A percentile compares a stretch with the other conserved stretches of the same genome.
Evolutionary conservation across 1,284 basidiomycete genomes (phyloP).

Genomic region (Hymenochaete sp.): DNA sequence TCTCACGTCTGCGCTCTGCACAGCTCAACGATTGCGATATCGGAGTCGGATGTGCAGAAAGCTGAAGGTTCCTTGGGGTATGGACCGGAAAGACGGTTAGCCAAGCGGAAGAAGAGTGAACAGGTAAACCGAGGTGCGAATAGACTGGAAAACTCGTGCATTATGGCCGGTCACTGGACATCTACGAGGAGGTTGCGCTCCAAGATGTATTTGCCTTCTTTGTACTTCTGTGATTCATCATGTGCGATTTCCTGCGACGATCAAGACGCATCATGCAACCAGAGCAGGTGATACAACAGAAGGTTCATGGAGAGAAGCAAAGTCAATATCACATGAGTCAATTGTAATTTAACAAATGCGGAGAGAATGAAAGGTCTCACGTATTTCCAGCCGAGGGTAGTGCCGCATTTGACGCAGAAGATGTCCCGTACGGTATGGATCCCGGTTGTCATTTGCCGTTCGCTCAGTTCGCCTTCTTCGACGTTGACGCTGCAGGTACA

Average conservation of each 20-base stretch:
- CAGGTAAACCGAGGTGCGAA: slow-evolving; percentile 4
- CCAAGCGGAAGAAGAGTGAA: slow-evolving; percentile 2
- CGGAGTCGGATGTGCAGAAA: too few species aligned
- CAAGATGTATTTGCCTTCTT: slow-evolving; percentile 96
- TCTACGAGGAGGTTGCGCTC: slow-evolving; percentile 84
- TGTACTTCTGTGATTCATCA: slow-evolving; percentile 89
- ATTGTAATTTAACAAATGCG: background rate
- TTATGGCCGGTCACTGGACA: slow-evolving; percentile 45
- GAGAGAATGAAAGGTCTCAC: slow-evolving; percentile 52
- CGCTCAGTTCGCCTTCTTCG: slow-evolving; percentile 77
- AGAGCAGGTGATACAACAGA: too few species aligned
- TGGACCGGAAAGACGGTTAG: slow-evolving; percentile 9
- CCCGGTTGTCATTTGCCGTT: slow-evolving; percentile 94
- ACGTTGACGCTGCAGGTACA: slow-evolving; percentile 69
- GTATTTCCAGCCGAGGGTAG: slow-evolving; percentile 94
- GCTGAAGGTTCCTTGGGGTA: too few species aligned
- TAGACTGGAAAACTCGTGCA: background rate
- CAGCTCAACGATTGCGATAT: too few species aligned
- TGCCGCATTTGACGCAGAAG: slow-evolving; percentile 82
- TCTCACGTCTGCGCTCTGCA: too few species aligned
- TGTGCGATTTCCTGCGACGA: slow-evolving; percentile 81
- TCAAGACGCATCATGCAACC: too few species aligned
- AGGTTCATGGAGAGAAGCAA: too few species aligned
- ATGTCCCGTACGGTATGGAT: slow-evolving; percentile 95
- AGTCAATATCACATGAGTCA: background rate